These are phyloP conservation scores for Spatholobus suberectus DNA, from an alignment of 306 rosid genomes.

Conservation along the genomic window DNA sequence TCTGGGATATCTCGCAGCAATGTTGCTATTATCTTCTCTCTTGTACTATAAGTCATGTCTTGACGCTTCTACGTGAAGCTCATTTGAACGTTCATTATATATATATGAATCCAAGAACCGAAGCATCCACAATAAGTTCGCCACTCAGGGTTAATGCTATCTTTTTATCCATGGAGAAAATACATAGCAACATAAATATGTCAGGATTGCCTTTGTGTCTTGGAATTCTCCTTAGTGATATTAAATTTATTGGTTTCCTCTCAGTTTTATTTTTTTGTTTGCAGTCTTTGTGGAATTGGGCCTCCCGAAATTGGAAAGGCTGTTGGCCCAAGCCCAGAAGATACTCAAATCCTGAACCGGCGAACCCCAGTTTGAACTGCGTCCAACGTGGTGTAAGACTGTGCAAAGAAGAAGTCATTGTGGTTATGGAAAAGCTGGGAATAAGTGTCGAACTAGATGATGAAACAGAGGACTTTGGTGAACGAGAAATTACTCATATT, in stretches of 20 bases:
- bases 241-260: background rate
- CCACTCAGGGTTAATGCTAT: background rate
- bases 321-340: background rate
- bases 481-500: conserved; percentile 37
- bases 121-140: background rate
- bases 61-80: too few relatives aligned
- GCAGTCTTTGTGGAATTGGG: conserved; percentile 7
- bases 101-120: background rate
- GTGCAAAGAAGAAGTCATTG: conserved; percentile 46
- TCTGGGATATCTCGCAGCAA: background rate
- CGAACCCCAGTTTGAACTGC: background rate
- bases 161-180: conserved; percentile 20
- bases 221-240: background rate
- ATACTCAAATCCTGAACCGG: background rate
- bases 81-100: background rate
- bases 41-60: too few relatives aligned
- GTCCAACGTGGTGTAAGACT: conserved; percentile 29
- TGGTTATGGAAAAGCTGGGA: conserved; percentile 52
- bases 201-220: background rate
- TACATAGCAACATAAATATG: background rate
- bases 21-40: background rate
- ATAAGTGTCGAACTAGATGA: background rate
- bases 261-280: conserved; percentile 1
- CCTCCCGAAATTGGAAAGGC: conserved; percentile 4
- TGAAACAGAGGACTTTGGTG: conserved; percentile 22